These are phyloP conservation scores for Colletotrichum sp. DNA, from an alignment of 2,329 filamentous ascomycete genomes.

Conservation along the genomic window DNA sequence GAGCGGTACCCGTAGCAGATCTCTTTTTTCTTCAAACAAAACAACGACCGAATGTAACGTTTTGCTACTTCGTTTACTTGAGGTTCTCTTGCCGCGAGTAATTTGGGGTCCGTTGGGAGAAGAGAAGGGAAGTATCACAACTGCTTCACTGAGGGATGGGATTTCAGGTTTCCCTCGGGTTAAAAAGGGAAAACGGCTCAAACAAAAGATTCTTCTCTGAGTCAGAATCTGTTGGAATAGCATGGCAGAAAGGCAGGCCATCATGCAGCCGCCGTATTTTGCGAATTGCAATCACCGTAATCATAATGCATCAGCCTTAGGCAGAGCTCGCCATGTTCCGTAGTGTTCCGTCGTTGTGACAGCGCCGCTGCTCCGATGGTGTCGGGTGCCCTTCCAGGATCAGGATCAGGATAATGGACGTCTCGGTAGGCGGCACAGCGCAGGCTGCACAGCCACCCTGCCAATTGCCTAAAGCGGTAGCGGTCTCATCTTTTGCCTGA, in stretches of 20 bases:
- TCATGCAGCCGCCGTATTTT: not conserved
- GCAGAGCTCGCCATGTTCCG: not conserved
- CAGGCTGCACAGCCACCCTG: not conserved
- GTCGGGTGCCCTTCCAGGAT: not conserved
- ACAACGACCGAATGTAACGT: not conserved
- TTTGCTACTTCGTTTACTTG: not conserved
- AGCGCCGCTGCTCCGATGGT: not conserved
- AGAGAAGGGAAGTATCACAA: not conserved
- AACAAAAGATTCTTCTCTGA: not conserved
- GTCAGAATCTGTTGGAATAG: not conserved
- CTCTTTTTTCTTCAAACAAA: conserved; percentile 2
- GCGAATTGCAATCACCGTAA: not conserved
- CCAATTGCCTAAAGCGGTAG: conserved; percentile 6
- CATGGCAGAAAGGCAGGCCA: not conserved
- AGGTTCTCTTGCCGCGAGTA: not conserved
- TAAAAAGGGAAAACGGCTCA: not conserved
- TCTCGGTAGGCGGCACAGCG: not conserved
- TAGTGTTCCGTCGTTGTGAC: not conserved
- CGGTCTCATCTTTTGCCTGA: not conserved
- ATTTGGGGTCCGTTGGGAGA: not conserved
- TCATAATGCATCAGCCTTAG: not conserved
- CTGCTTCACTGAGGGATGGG: not conserved
- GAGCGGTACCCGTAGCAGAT: not conserved
- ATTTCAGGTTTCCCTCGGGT: not conserved
- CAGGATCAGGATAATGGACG: not conserved